A percentile compares a stretch with the other conserved stretches of the same genome.
Conservation (phyloP, 78 protist species). For the Emiliania huxleyi region DNA sequence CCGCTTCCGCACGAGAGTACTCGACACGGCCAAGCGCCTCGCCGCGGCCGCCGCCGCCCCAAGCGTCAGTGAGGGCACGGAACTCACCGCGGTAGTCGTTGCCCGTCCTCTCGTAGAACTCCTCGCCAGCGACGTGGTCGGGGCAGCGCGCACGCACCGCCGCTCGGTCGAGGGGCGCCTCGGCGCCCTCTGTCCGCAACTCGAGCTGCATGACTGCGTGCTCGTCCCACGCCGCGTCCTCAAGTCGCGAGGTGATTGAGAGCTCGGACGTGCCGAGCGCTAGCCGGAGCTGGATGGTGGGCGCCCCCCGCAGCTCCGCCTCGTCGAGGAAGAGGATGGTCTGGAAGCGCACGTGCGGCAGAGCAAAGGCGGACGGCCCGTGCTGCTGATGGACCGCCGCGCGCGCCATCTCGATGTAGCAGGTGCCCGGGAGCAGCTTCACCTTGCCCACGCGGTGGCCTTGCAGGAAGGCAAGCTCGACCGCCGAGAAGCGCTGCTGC, state of each 20-base stretch:
- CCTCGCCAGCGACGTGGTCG: background rate
- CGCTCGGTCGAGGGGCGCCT: too few relatives aligned
- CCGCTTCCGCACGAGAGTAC: background rate
- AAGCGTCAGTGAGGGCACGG: background rate
- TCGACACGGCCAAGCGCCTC: background rate
- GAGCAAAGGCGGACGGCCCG: background rate
- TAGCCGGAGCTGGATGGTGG: background rate
- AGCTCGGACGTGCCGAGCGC: background rate
- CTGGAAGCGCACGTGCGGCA: background rate
- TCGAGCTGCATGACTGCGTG: background rate
- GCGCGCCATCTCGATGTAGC: conserved; percentile 3
- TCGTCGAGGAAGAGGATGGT: background rate
- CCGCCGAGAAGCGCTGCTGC: background rate
- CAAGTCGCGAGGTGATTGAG: background rate
- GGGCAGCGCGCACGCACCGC: background rate
- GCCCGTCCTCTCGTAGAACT: background rate
- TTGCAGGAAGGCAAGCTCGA: background rate
- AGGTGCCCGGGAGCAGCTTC: background rate
- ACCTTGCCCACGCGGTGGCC: background rate
- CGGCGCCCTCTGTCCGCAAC: too few relatives aligned
- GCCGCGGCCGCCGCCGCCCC: background rate
- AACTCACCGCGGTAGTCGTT: background rate
- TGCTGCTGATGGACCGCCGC: background rate
- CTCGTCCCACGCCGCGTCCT: background rate
- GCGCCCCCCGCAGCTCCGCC: background rate